phyloP scores from a whole-genome alignment of 805 yeast genomes.

The Candida takata region DNA sequence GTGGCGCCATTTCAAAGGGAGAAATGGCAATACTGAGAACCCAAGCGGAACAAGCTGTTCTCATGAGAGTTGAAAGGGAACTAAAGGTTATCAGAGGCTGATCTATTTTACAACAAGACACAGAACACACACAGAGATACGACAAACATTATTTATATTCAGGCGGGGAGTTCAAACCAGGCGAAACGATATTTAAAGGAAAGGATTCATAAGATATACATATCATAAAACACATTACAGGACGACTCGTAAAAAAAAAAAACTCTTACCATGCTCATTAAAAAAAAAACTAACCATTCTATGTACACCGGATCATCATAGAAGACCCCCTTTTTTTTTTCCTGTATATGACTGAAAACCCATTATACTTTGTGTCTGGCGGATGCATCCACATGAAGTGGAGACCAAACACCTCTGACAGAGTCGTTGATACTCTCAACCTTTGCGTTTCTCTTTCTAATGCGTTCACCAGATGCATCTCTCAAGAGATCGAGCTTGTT shows the following conservation, averaged over 20 bases:
- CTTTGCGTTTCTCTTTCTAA: conserved; percentile 60
- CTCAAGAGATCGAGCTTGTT: conserved; percentile 57
- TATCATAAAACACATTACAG: not conserved
- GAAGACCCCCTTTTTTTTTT: too few relatives aligned
- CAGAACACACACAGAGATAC: not conserved
- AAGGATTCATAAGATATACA: not conserved
- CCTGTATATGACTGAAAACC: too few relatives aligned
- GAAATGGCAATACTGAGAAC: conserved; percentile 11
- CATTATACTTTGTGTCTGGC: conserved; percentile 33
- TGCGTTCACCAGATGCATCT: conserved; percentile 60
- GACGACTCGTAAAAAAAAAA: not conserved
- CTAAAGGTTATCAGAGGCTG: conserved; percentile 11
- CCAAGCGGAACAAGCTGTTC: conserved; percentile 23
- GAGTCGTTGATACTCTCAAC: conserved; percentile 76
- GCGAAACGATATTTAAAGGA: too few relatives aligned
- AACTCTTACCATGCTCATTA: not conserved
- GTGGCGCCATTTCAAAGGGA: conserved; percentile 14
- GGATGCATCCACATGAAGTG: conserved; percentile 64
- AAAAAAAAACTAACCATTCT: not conserved
- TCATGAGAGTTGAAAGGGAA: conserved; percentile 23
- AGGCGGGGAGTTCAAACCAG: too few relatives aligned
- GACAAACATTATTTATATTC: conserved; percentile 1
- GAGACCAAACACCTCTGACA: conserved; percentile 97
- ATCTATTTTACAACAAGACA: not conserved
- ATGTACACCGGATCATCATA: too few relatives aligned